Evolutionary conservation across 2,329 filamentous ascomycete genomes (phyloP).

Genomic region (Tolypocladium album): DNA sequence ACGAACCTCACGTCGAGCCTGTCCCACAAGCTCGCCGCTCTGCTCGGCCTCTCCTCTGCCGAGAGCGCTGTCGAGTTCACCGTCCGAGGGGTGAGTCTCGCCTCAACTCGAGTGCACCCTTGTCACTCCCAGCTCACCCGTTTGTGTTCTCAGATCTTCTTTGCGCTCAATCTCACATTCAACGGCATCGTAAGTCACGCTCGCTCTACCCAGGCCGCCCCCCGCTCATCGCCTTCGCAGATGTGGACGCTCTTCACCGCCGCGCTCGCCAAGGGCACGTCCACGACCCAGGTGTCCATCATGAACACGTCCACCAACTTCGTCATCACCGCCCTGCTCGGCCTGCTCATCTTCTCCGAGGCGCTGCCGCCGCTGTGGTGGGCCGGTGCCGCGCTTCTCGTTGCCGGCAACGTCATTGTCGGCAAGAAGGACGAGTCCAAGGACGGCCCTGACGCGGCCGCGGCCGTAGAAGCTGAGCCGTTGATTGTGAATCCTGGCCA

Average conservation of each 20-base stretch:
- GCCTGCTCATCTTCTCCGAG: conserved; percentile 61
- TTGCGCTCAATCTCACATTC: conserved; percentile 62
- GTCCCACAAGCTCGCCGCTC: conserved; percentile 30
- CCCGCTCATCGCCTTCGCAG: conserved; percentile 14
- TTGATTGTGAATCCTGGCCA: conserved; percentile 12
- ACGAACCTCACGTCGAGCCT: conserved; percentile 42
- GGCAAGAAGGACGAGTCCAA: conserved; percentile 52
- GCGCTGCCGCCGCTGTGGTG: conserved; percentile 65
- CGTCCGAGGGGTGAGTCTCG: conserved; percentile 35
- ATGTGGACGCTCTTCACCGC: conserved; percentile 82
- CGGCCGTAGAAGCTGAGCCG: conserved; percentile 17
- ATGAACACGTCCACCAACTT: conserved; percentile 79
- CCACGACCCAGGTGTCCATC: conserved; percentile 70
- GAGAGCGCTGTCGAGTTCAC: conserved; percentile 34
- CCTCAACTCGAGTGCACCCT: not conserved
- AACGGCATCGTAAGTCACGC: conserved; percentile 51
- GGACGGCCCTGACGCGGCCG: conserved; percentile 6
- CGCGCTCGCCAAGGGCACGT: conserved; percentile 62
- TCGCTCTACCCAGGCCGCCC: not conserved
- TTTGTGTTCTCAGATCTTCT: conserved; percentile 48
- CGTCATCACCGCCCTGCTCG: conserved; percentile 64
- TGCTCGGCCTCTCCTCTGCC: conserved; percentile 30
- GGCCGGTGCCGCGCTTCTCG: conserved; percentile 59
- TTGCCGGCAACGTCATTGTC: conserved; percentile 70
- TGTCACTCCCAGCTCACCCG: not conserved